These are phyloP conservation scores for Candida insectorum DNA, from an alignment of 805 yeast genomes.

Conservation along the genomic window DNA sequence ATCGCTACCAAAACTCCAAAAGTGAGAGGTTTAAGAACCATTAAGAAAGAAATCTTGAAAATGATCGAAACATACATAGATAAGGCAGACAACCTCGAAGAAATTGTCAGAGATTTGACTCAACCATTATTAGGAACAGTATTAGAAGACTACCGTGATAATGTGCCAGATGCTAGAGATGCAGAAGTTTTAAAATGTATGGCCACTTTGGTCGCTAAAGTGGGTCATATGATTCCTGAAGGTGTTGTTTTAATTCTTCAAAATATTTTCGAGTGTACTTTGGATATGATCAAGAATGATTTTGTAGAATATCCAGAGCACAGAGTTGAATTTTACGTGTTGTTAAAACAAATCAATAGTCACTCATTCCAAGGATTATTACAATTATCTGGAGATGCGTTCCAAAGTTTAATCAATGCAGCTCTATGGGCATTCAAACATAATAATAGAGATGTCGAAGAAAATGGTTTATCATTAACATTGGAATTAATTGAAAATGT, in stretches of 20 bases:
- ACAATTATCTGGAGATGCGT: constrained; percentile 87
- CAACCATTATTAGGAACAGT: constrained; percentile 82
- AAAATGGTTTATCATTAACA: constrained; percentile 80
- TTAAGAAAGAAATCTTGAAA: constrained; percentile 89
- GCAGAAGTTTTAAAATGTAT: constrained; percentile 96
- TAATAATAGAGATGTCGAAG: constrained; percentile 95
- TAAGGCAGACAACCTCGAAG: constrained; percentile 81
- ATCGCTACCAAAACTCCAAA: constrained; percentile 94
- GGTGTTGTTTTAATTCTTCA: constrained; percentile 85
- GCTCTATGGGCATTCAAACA: constrained; percentile 98
- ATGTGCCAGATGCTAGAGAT: constrained; percentile 95
- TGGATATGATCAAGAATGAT: constrained; percentile 93
- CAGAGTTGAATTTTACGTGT: constrained; percentile 91
- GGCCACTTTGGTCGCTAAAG: constrained; percentile 83
- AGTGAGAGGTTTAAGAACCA: constrained; percentile 92
- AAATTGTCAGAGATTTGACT: constrained; percentile 76
- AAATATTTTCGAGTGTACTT: constrained; percentile 89
- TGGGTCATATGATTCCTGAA: constrained; percentile 83
- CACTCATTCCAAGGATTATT: constrained; percentile 83
- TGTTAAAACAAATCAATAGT: constrained; percentile 80
- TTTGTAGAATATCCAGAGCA: constrained; percentile 97
- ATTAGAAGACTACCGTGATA: constrained; percentile 80
- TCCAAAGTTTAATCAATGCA: constrained; percentile 87
- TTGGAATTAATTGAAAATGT: constrained; percentile 83
- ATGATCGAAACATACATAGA: constrained; percentile 85